Percentiles rank a stretch among this genome's conserved stretches.
Conservation (phyloP, 805 yeast genomes). For the Schwanniomyces vanrijiae region DNA sequence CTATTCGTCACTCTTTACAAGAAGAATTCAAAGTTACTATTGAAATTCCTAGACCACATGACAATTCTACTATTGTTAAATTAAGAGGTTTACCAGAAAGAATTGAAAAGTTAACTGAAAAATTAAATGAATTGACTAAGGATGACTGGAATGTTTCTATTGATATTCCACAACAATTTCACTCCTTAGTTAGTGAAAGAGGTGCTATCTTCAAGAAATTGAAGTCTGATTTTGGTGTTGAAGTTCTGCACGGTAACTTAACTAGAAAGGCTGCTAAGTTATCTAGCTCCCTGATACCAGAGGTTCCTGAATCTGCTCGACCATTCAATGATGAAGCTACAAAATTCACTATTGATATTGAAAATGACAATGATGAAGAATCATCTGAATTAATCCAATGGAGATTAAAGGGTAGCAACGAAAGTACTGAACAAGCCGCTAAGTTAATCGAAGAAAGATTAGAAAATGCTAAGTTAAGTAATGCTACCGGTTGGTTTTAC, state of each 20-base stretch:
- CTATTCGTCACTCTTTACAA: conserved; percentile 70
- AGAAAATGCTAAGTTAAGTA: conserved; percentile 45
- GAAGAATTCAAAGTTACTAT: conserved; percentile 63
- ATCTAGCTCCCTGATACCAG: conserved; percentile 40
- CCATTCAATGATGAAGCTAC: conserved; percentile 38
- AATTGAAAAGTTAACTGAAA: conserved; percentile 61
- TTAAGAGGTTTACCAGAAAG: conserved; percentile 68
- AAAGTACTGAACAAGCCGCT: conserved; percentile 52
- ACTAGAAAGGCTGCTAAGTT: conserved; percentile 51
- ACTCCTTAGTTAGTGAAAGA: conserved; percentile 62
- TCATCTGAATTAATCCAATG: conserved; percentile 48
- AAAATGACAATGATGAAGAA: conserved; percentile 18
- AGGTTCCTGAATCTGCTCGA: conserved; percentile 48
- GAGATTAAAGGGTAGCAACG: conserved; percentile 61
- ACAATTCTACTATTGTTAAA: conserved; percentile 49
- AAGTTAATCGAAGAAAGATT: conserved; percentile 50
- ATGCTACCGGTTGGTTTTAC: conserved; percentile 62
- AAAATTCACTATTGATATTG: conserved; percentile 43
- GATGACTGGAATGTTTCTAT: conserved; percentile 57
- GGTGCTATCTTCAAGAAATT: conserved; percentile 62
- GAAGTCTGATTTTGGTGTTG: conserved; percentile 52
- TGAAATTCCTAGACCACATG: conserved; percentile 63
- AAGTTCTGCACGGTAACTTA: conserved; percentile 57
- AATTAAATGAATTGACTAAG: conserved; percentile 58
- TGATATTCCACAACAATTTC: conserved; percentile 57